Base-by-base conservation (phyloP, 1,284 basidiomycete species). In the Cryptococcus sp. region DNA sequence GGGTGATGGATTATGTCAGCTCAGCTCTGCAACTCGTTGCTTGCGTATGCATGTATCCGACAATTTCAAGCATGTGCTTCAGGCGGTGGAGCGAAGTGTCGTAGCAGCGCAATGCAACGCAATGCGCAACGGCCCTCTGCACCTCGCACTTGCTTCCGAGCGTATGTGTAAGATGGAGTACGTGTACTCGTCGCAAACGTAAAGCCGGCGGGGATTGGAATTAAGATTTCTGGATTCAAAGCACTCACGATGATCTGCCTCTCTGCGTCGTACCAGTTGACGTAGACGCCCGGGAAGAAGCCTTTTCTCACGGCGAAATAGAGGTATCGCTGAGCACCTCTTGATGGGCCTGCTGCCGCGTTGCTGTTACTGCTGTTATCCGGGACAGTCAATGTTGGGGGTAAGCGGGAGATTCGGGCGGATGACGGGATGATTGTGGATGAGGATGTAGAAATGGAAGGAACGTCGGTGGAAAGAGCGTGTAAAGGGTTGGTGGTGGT, bases 281-380 rank as follows among this genome's bases (percentile, higher is more conserved):
- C 66, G 48, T 65, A 73, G 0, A 73, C 71, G 17, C 68, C 70
- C 11, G 60, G 43, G 3, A 22, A 25, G 47, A 61, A 58, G 13
- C 70, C 71, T 49, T 45, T 50, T 55, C 68, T 60, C 16, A 71
- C 65, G n/a, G 62, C 71, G 48, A 69, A 60, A 52, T 57, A 71
- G 8, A 71, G 53, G 50, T 66, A 66, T 47, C 68, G 50, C 49
- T 63, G 62, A 7, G 48, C 53, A 3, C 45, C 38, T 38, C 52
- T 62, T n/a, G 62, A 57, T 20, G 61, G 58, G 13, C 60, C 67
- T 10, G 63, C 61, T 35, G 30, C 30, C 10, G 30, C 30, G 30
- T 35, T 35, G 8, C 30, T 35, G 30, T 4, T 35, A 23, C 43
- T 35, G 30, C 30, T 35, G 30, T 35, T 35, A 27, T 47, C 35